phyloP scores from a whole-genome alignment of 768 basidiomycete genomes.

The Termitomyces sp. region DNA sequence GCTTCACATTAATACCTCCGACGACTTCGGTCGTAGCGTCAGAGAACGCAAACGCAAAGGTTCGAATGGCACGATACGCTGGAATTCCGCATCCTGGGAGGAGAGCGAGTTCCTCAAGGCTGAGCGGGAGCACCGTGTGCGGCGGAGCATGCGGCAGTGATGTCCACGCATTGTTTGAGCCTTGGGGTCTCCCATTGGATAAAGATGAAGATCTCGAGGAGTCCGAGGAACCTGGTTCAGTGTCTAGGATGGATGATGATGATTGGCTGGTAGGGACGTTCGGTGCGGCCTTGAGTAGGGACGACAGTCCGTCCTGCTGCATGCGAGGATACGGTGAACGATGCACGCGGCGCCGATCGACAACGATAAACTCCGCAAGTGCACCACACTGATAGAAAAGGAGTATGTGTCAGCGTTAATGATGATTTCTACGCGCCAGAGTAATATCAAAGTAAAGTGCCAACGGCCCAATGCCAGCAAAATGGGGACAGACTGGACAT shows the following conservation, averaged over 20 bases:
- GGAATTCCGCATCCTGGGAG: constrained; percentile 74
- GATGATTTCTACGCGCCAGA: neutral
- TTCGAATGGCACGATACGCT: constrained; percentile 79
- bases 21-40: neutral
- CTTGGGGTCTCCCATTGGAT: neutral
- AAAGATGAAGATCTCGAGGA: constrained; percentile 2
- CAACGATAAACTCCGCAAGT: constrained; percentile 82
- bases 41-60: constrained; percentile 46
- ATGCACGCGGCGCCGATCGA: constrained; percentile 73
- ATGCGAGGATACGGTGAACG: constrained; percentile 61
- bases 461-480: neutral
- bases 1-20: constrained; percentile 1
- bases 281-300: neutral
- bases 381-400: constrained; percentile 62
- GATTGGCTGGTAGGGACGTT: constrained; percentile 13
- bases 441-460: constrained; percentile 1
- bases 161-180: neutral
- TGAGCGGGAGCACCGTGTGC: constrained; percentile 13
- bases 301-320: constrained; percentile 19
- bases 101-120: constrained; percentile 73
- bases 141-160: neutral
- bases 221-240: constrained; percentile 3
- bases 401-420: constrained; percentile 14
- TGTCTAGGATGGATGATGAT: constrained; percentile 11
- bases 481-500: neutral